Evolutionary conservation across 768 basidiomycete species (phyloP).

Genomic region (Lactarius deliciosus): DNA sequence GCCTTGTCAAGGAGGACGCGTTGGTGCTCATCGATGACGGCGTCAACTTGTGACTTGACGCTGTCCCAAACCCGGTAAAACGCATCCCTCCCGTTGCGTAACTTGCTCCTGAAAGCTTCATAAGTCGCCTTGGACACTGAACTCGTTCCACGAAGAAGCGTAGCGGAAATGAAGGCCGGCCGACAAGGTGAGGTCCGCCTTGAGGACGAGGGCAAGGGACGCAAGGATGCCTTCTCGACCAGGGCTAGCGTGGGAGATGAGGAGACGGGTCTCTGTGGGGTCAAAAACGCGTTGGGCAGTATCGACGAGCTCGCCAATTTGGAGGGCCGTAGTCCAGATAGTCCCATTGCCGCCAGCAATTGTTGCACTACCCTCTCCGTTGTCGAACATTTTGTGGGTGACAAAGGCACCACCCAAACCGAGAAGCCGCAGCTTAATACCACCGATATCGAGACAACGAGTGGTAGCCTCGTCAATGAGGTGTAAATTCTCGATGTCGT

Average conservation of each 20-base stretch:
- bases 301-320: conserved; percentile 97
- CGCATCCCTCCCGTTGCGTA: conserved; percentile 69
- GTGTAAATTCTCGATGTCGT: conserved; percentile 85
- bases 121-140: conserved; percentile 89
- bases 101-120: conserved; percentile 82
- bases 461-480: conserved; percentile 96
- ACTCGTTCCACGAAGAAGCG: conserved; percentile 94
- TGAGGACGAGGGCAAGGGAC: conserved; percentile 86
- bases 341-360: conserved; percentile 98
- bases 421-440: conserved; percentile 90
- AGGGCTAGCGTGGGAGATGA: conserved; percentile 89
- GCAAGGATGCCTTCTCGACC: conserved; percentile 92
- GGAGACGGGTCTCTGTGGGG: conserved; percentile 87
- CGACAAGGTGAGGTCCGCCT: conserved; percentile 91
- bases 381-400: conserved; percentile 92
- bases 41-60: conserved; percentile 87
- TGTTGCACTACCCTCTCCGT: conserved; percentile 91
- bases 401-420: conserved; percentile 95
- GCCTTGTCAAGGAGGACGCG: conserved; percentile 87
- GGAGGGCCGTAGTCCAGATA: conserved; percentile 97
- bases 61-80: conserved; percentile 96
- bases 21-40: conserved; percentile 89
- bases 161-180: conserved; percentile 98
- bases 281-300: conserved; percentile 95
- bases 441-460: conserved; percentile 86